phyloP scores from a whole-genome alignment of 345 rosid genomes.

The Rhodamnia rubescens region DNA sequence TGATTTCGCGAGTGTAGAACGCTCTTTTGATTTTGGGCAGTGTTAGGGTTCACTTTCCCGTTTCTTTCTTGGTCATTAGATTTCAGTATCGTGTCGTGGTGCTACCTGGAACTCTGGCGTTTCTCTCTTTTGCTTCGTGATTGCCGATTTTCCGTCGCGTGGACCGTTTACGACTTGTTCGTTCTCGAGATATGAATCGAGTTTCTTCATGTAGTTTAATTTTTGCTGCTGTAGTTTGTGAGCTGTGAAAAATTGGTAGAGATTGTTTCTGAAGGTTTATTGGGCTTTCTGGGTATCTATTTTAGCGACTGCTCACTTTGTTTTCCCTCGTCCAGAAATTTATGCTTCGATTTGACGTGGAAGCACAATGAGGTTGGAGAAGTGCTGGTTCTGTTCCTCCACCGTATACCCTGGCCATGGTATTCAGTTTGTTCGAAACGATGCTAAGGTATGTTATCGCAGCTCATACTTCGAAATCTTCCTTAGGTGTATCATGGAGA shows the following conservation, averaged over 20 bases:
- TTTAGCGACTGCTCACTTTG: neutral
- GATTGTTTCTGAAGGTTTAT: neutral
- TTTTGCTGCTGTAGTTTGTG: neutral
- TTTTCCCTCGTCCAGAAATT: neutral
- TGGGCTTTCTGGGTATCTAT: neutral
- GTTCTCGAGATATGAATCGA: neutral
- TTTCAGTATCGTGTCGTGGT: neutral
- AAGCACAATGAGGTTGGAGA: constrained; percentile 64
- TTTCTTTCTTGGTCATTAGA: neutral
- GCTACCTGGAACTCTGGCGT: neutral
- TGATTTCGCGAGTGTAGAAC: neutral
- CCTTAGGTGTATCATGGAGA: neutral
- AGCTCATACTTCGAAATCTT: neutral
- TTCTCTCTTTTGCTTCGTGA: neutral
- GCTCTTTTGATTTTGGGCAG: neutral
- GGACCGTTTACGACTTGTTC: neutral
- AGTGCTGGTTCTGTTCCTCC: constrained; percentile 96
- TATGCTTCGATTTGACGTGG: neutral
- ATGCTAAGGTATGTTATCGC: constrained; percentile 45
- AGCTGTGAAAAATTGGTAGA: neutral
- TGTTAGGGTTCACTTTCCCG: neutral
- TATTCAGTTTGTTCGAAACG: constrained; percentile 79
- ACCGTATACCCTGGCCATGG: constrained; percentile 86
- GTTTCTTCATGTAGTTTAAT: neutral
- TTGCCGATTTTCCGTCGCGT: no score